Evolutionary conservation across 805 yeast species (phyloP).

Genomic region (Kazachstania viticola): DNA sequence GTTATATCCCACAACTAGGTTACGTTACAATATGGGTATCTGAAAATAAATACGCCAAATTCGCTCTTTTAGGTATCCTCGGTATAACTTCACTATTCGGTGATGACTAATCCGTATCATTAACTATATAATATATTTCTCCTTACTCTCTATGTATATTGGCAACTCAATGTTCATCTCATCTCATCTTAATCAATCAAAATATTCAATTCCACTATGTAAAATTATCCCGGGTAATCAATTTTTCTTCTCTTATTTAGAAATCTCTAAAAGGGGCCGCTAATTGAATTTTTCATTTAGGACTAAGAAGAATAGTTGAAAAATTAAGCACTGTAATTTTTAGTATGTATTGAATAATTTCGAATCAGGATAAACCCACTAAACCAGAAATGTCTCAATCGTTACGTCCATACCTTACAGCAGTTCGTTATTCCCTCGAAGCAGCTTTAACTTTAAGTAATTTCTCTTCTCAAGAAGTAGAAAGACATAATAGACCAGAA

Average conservation of each 20-base stretch:
- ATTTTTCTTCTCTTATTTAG: too few relatives aligned
- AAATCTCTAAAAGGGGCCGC: too few relatives aligned
- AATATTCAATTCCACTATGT: background rate
- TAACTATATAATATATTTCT: too few relatives aligned
- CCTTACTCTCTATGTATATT: too few relatives aligned
- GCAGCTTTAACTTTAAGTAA: conserved; percentile 89
- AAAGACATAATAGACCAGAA: conserved; percentile 95
- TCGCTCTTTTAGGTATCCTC: conserved; percentile 61
- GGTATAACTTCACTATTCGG: conserved; percentile 58
- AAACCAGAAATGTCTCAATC: conserved; percentile 69
- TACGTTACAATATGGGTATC: conserved; percentile 85
- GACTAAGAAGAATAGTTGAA: too few relatives aligned
- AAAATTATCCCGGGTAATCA: too few relatives aligned
- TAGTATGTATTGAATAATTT: too few relatives aligned
- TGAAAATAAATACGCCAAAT: conserved; percentile 77
- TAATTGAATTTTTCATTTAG: too few relatives aligned
- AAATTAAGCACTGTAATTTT: too few relatives aligned
- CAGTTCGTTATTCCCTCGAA: conserved; percentile 85
- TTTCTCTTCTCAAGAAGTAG: conserved; percentile 90
- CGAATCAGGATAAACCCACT: too few relatives aligned
- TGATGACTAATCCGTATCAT: conserved; percentile 41
- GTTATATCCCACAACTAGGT: conserved; percentile 80
- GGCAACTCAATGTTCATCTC: too few relatives aligned
- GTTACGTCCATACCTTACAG: conserved; percentile 83
- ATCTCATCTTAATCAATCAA: too few relatives aligned